Base-by-base conservation (phyloP, 441 rosid genomes). In the Pelargonium myrrhifolium region DNA sequence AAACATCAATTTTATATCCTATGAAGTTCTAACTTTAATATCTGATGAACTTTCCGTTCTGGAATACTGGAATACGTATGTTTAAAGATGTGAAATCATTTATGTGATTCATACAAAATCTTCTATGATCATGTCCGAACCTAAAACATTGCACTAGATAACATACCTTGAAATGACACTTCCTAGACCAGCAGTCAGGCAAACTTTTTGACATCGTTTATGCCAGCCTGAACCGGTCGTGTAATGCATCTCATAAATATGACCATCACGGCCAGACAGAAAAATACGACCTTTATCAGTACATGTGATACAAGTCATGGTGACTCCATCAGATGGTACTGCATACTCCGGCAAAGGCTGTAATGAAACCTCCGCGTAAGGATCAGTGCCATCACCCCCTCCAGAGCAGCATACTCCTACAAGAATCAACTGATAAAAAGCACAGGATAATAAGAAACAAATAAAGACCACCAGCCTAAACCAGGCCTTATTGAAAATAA, bases 231-330 rank as follows among this genome's bases (percentile, higher is more conserved):
- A 89, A 69, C 94, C 91, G 67, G 96, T 84, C 17, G 91, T 84
- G 78, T 94, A 92, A 47, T 74, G 79, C 72, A 92, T 74, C 79
- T 94, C 99, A 72, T 94, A 94, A 49, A 94, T 82, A 75, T 92
- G 97, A 37, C 96, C 93, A 79, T 94, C 98, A 63, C 97, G 96
- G 67, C 98, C 99, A 66, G 97, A 87, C 75, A 90, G 77, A 84
- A 92, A 87, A 78, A 94, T 85, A 17, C 98, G 87, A 64, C 98
- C 98, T 75, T 79, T 89, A 72, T 82, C 87, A 40, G 98, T 85
- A 73, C 93, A 88, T 28, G 88, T 78, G 43, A 94, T 76, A 79
- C 94, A 92, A 62, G 93, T 88, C 99, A 94, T 92, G 37, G 97
- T 86, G 71, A 94, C 87, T 67, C 98, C 99, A 83, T 94, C 99